Conservation (phyloP, 2,329 filamentous ascomycete species). For the Venturia asperata region DNA sequence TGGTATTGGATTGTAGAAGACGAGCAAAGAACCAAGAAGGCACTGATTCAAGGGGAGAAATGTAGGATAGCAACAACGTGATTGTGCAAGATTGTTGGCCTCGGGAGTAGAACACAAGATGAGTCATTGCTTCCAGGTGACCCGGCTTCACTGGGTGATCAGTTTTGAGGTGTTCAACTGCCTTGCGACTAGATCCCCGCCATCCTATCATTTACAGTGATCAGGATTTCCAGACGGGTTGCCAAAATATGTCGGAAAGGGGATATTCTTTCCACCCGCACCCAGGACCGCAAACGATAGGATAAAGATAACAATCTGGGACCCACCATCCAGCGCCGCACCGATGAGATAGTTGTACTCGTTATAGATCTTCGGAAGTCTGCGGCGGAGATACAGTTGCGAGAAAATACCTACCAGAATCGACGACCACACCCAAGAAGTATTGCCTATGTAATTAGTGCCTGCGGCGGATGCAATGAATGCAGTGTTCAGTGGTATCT, state of each 20-base stretch:
- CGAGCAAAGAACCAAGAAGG: too few species aligned
- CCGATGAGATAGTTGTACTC: conserved; percentile 39
- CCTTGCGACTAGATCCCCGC: too few species aligned
- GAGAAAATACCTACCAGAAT: conserved; percentile 28
- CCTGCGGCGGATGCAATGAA: conserved; percentile 40
- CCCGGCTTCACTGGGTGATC: too few species aligned
- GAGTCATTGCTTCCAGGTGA: too few species aligned
- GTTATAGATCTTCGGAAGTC: conserved; percentile 33
- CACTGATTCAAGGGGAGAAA: too few species aligned
- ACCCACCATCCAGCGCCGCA: conserved; percentile 37
- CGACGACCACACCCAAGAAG: conserved; percentile 13
- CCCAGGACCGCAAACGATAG: conserved; percentile 41
- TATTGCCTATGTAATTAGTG: conserved; percentile 26
- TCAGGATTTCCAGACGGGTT: conserved; percentile 12
- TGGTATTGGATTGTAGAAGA: too few species aligned
- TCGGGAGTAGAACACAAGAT: too few species aligned
- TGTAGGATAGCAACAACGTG: too few species aligned
- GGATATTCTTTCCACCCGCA: conserved; percentile 22
- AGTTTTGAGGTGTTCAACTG: too few species aligned
- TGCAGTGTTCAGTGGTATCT: conserved; percentile 31
- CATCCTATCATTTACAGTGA: neutral
- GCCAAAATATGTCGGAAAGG: conserved; percentile 14
- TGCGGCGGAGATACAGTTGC: conserved; percentile 33
- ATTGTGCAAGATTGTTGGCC: too few species aligned
- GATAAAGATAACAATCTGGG: conserved; percentile 37